These are phyloP conservation scores for Nicotiana rustica DNA, from an alignment of 305 asterid genomes.

Conservation along the genomic window DNA sequence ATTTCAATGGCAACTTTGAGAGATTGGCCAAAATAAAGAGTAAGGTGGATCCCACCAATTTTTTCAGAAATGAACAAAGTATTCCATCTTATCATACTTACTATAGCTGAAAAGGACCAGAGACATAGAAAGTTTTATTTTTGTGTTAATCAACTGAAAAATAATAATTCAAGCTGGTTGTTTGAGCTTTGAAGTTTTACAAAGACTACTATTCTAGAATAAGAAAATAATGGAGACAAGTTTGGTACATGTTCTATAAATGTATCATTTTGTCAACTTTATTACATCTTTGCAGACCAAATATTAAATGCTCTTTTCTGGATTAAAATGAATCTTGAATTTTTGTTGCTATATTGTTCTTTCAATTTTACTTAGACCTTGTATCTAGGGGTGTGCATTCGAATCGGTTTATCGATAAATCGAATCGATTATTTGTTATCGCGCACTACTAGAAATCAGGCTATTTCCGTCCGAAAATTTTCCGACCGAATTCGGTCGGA, in stretches of 20 bases:
- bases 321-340: not conserved
- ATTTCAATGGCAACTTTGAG: conserved; percentile 64
- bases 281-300: not conserved
- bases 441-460: too few relatives aligned
- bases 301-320: not conserved
- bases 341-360: not conserved
- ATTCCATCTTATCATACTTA: conserved; percentile 46
- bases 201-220: not conserved
- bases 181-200: not conserved
- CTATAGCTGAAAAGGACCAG: not conserved
- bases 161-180: not conserved
- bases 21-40: conserved; percentile 65
- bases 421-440: too few relatives aligned
- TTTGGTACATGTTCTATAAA: not conserved
- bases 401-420: too few relatives aligned
- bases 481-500: too few relatives aligned
- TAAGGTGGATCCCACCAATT: conserved; percentile 60
- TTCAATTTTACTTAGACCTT: too few relatives aligned
- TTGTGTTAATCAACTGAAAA: not conserved
- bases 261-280: not conserved
- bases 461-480: too few relatives aligned
- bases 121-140: not conserved
- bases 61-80: conserved; percentile 71
- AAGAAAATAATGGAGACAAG: not conserved
- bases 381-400: too few relatives aligned